These are phyloP conservation scores for Rutstroemia sydowiana DNA, from an alignment of 2,329 filamentous ascomycete genomes.

Conservation along the genomic window DNA sequence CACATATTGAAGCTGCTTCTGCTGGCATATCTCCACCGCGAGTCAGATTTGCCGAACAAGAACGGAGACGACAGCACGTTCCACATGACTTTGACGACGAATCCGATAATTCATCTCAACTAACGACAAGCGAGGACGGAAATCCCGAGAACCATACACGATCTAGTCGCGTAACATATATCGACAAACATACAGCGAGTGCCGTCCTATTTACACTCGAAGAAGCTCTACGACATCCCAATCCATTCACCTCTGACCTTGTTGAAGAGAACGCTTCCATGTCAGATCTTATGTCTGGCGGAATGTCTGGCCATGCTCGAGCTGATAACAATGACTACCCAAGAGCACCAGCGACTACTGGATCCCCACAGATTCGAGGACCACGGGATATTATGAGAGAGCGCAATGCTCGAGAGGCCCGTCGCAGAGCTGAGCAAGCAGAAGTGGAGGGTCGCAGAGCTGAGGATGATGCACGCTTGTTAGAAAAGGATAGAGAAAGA, in stretches of 20 bases:
- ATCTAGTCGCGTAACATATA: slow-evolving; percentile 42
- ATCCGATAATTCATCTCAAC: slow-evolving; percentile 20
- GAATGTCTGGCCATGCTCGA: slow-evolving; percentile 47
- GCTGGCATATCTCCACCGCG: slow-evolving; percentile 27
- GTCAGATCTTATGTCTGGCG: slow-evolving; percentile 69
- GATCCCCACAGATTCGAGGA: slow-evolving; percentile 58
- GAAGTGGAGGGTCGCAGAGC: slow-evolving; percentile 39
- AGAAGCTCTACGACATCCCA: slow-evolving; percentile 76
- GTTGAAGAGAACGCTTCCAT: slow-evolving; percentile 87
- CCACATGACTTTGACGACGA: slow-evolving; percentile 26
- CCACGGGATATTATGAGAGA: slow-evolving; percentile 90
- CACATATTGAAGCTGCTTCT: slow-evolving; percentile 29
- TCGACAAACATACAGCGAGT: slow-evolving; percentile 78
- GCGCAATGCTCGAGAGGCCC: slow-evolving; percentile 67
- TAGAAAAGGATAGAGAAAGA: slow-evolving; percentile 48
- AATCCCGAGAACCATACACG: background rate
- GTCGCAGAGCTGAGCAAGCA: slow-evolving; percentile 49
- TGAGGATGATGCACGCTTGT: slow-evolving; percentile 42
- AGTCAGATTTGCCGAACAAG: slow-evolving; percentile 19
- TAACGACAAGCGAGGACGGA: slow-evolving; percentile 14
- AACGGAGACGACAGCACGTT: slow-evolving; percentile 15
- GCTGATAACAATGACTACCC: slow-evolving; percentile 38
- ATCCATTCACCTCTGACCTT: slow-evolving; percentile 74
- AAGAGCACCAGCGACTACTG: slow-evolving; percentile 43
- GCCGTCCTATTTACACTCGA: slow-evolving; percentile 90